Percentiles rank a stretch among this genome's conserved stretches.
phyloP scores from a whole-genome alignment of 2,329 filamentous ascomycete species.

The Triangularia verruculosa region DNA sequence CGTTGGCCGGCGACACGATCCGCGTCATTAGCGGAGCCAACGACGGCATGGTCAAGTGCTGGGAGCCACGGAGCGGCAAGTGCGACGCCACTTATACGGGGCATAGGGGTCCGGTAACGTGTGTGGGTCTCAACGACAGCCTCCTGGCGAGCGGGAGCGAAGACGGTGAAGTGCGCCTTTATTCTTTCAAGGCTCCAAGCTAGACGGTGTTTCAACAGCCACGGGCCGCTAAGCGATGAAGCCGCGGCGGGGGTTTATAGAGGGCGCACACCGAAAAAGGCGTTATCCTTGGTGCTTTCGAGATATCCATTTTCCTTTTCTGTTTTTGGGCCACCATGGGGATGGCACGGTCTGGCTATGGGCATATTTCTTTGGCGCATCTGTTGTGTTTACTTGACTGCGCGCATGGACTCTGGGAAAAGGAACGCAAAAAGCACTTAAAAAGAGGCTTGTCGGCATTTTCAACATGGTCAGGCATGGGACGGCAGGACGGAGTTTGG shows the following conservation, averaged over 20 bases:
- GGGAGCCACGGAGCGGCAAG: constrained; percentile 88
- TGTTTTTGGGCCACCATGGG: neutral
- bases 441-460: neutral
- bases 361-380: constrained; percentile 1
- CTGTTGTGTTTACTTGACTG: neutral
- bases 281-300: neutral
- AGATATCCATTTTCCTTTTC: neutral
- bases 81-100: constrained; percentile 92
- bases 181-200: constrained; percentile 62
- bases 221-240: neutral
- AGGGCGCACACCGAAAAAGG: neutral
- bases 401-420: constrained; percentile 1
- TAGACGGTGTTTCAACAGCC: constrained; percentile 26
- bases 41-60: constrained; percentile 91
- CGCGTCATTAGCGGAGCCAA: constrained; percentile 86
- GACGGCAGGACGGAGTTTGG: neutral
- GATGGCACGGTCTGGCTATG: constrained; percentile 1
- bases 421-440: constrained; percentile 1
- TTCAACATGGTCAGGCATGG: neutral
- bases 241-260: neutral
- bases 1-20: constrained; percentile 81
- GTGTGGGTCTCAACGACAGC: constrained; percentile 85
- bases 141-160: constrained; percentile 89
- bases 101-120: constrained; percentile 87
- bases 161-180: constrained; percentile 85